These are phyloP conservation scores for Sungouiozyma ichnusensis DNA, from an alignment of 805 yeast species.

Conservation along the genomic window DNA sequence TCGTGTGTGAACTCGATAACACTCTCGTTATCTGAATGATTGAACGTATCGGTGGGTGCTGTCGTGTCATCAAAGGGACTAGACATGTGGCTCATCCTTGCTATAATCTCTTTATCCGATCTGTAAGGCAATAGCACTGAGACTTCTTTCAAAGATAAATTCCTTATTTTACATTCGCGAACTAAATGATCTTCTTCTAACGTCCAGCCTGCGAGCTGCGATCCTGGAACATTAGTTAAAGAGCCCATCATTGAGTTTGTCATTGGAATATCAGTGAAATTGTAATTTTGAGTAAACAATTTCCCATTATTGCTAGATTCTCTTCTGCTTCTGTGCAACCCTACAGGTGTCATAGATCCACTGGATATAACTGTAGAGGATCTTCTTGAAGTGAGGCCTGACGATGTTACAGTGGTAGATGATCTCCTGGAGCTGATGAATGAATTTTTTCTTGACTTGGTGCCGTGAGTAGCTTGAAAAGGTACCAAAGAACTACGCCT, in stretches of 20 bases:
- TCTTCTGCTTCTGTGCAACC: conserved; percentile 10
- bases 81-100: conserved; percentile 36
- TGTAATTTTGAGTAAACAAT: conserved; percentile 7
- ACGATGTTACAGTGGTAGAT: conserved; percentile 18
- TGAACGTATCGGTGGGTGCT: neutral
- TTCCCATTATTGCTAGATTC: conserved; percentile 11
- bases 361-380: conserved; percentile 22
- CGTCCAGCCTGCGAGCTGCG: conserved; percentile 30
- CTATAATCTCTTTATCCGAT: conserved; percentile 63
- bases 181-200: conserved; percentile 64
- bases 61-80: neutral
- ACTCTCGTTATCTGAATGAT: neutral
- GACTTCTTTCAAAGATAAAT: conserved; percentile 61
- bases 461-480: conserved; percentile 1
- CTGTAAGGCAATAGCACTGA: conserved; percentile 62
- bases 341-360: conserved; percentile 2
- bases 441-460: conserved; percentile 27
- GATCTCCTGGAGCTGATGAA: conserved; percentile 25
- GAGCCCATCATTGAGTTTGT: conserved; percentile 1
- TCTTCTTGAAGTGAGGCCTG: conserved; percentile 20
- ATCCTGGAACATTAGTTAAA: no score
- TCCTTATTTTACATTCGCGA: conserved; percentile 42
- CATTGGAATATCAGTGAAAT: conserved; percentile 15
- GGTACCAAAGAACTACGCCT: conserved; percentile 23
- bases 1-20: conserved; percentile 9